phyloP scores from a whole-genome alignment of 257 asterid genomes.

The Asclepias syriaca region DNA sequence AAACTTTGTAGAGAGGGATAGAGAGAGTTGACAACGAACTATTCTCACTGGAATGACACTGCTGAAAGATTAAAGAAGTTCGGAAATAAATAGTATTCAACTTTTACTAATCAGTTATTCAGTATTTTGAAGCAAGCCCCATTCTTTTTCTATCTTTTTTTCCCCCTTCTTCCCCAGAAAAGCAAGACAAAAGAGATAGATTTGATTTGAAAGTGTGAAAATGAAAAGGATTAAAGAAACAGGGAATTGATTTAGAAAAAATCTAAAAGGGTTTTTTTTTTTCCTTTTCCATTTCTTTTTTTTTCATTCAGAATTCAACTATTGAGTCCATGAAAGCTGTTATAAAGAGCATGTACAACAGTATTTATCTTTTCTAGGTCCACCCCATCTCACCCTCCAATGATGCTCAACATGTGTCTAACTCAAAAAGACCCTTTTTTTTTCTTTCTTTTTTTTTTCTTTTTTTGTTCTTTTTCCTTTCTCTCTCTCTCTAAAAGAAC shows the following conservation, averaged over 20 bases:
- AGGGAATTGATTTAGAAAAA: slow-evolving; percentile 9
- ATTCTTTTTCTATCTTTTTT: neutral
- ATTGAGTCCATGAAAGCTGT: slow-evolving; percentile 16
- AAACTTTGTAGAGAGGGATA: slow-evolving; percentile 9
- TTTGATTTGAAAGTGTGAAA: slow-evolving; percentile 18
- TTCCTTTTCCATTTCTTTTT: too few species aligned
- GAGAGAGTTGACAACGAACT: slow-evolving; percentile 10
- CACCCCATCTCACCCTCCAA: slow-evolving; percentile 16
- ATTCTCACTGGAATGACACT: slow-evolving; percentile 1
- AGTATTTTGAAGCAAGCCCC: neutral
- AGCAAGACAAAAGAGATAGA: slow-evolving; percentile 21
- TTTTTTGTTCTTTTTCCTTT: neutral
- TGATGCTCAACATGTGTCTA: slow-evolving; percentile 1
- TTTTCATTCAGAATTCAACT: slow-evolving; percentile 3
- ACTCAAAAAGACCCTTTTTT: neutral
- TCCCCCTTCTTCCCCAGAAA: neutral
- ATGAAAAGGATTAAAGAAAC: neutral
- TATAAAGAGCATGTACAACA: neutral
- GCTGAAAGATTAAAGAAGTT: neutral
- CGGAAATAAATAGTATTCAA: neutral
- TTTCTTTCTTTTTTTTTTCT: too few species aligned
- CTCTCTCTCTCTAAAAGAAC: neutral
- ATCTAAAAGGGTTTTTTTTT: slow-evolving; percentile 13
- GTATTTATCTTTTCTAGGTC: slow-evolving; percentile 14
- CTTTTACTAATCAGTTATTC: slow-evolving; percentile 1